phyloP scores from a whole-genome alignment of 2,329 filamentous ascomycete species.

The Thielaviopsis punctulata region DNA sequence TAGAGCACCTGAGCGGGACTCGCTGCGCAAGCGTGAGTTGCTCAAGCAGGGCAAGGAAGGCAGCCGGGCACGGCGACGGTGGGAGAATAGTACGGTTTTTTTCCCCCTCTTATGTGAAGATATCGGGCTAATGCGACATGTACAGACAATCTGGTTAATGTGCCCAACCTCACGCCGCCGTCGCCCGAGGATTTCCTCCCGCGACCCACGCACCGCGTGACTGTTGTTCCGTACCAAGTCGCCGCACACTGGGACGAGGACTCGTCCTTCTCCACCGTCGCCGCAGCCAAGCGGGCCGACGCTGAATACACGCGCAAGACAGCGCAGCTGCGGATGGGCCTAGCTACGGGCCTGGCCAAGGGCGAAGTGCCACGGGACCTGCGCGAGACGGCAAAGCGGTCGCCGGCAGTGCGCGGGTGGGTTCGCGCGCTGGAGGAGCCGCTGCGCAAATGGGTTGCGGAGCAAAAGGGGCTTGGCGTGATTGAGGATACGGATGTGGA shows the following conservation, averaged over 20 bases:
- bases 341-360: slow-evolving; percentile 26
- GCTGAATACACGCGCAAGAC: slow-evolving; percentile 27
- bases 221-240: slow-evolving; percentile 72
- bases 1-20: slow-evolving; percentile 34
- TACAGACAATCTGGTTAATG: slow-evolving; percentile 66
- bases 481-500: slow-evolving; percentile 15
- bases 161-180: slow-evolving; percentile 74
- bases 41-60: slow-evolving; percentile 83
- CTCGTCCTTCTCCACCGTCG: slow-evolving; percentile 24
- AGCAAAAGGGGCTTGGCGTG: slow-evolving; percentile 19
- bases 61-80: slow-evolving; percentile 66
- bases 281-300: slow-evolving; percentile 29
- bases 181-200: slow-evolving; percentile 69
- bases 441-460: slow-evolving; percentile 57
- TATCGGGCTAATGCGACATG: background rate
- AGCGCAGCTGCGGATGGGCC: slow-evolving; percentile 26
- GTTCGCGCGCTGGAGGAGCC: slow-evolving; percentile 74
- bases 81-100: slow-evolving; percentile 67
- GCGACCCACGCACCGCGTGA: slow-evolving; percentile 62
- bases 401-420: slow-evolving; percentile 60
- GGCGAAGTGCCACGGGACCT: slow-evolving; percentile 63
- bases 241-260: slow-evolving; percentile 65
- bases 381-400: slow-evolving; percentile 62
- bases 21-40: slow-evolving; percentile 47
- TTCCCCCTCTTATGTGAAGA: background rate